phyloP scores from a whole-genome alignment of 768 basidiomycete genomes.

The Paxillus ammoniavirescens region DNA sequence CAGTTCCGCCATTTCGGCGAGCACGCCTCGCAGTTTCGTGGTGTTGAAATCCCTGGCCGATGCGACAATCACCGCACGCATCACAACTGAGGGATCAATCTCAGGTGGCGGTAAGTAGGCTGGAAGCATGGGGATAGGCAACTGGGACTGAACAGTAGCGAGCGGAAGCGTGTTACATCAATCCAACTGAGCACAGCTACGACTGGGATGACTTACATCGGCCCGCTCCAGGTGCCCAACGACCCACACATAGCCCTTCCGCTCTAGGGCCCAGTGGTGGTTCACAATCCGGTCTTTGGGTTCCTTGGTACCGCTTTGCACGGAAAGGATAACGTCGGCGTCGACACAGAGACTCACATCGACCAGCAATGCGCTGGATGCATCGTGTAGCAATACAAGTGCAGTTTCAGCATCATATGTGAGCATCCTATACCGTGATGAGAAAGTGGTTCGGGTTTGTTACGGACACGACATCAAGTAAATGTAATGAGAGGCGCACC shows the following conservation, averaged over 20 bases:
- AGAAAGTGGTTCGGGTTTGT: constrained; percentile 5
- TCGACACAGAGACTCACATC: constrained; percentile 56
- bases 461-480: constrained; percentile 8
- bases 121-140: constrained; percentile 44
- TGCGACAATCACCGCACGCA: constrained; percentile 54
- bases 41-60: constrained; percentile 46
- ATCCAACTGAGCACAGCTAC: constrained; percentile 6
- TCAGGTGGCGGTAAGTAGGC: constrained; percentile 37
- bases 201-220: constrained; percentile 35
- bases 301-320: not conserved
- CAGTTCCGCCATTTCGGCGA: constrained; percentile 20
- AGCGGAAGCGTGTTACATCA: constrained; percentile 14
- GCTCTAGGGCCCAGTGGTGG: constrained; percentile 52
- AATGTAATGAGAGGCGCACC: constrained; percentile 38
- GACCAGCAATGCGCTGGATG: constrained; percentile 50
- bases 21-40: constrained; percentile 20
- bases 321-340: constrained; percentile 19
- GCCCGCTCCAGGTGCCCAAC: constrained; percentile 57
- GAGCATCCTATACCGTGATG: constrained; percentile 44
- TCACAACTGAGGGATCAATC: constrained; percentile 44
- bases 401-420: constrained; percentile 51
- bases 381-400: constrained; percentile 48
- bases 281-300: constrained; percentile 11
- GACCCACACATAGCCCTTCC: constrained; percentile 48
- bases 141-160: constrained; percentile 30